Conservation (phyloP, 129 eudicot genomes). For the Pittosporum tobira region DNA sequence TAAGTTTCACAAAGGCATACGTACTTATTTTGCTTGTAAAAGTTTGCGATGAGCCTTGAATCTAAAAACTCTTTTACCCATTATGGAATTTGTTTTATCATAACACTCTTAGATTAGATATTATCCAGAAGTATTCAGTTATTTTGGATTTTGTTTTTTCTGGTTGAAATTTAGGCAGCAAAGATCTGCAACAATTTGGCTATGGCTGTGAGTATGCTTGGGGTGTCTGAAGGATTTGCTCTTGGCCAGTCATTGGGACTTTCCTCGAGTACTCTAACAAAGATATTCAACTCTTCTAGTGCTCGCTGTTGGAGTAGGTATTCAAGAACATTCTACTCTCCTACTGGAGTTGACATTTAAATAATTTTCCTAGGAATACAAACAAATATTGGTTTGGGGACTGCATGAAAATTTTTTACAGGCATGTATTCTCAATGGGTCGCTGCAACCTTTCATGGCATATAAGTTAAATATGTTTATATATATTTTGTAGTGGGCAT, state of each 20-base stretch:
- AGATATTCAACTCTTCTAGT: conserved; percentile 75
- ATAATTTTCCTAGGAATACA: no score
- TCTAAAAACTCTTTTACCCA: background rate
- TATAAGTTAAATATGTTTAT: background rate
- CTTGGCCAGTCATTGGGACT: conserved; percentile 87
- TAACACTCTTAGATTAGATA: background rate
- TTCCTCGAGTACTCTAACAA: conserved; percentile 54
- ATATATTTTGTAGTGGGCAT: background rate
- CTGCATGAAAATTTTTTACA: no score
- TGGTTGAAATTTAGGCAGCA: conserved; percentile 48
- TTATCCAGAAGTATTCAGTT: background rate
- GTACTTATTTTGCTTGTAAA: background rate
- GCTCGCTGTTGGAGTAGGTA: conserved; percentile 99
- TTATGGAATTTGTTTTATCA: background rate
- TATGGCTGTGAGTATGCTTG: conserved; percentile 91
- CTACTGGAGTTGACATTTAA: background rate
- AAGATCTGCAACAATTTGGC: conserved; percentile 93
- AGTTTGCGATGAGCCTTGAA: background rate
- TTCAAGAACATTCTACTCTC: background rate
- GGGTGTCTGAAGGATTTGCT: conserved; percentile 81
- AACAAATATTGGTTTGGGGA: no score
- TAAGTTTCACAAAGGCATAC: background rate
- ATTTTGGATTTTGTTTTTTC: conserved; percentile 1
- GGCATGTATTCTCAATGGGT: background rate
- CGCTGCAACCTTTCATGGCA: background rate